These are phyloP conservation scores for Fusarium sp. DNA, from an alignment of 2,329 filamentous ascomycete species.

Conservation along the genomic window DNA sequence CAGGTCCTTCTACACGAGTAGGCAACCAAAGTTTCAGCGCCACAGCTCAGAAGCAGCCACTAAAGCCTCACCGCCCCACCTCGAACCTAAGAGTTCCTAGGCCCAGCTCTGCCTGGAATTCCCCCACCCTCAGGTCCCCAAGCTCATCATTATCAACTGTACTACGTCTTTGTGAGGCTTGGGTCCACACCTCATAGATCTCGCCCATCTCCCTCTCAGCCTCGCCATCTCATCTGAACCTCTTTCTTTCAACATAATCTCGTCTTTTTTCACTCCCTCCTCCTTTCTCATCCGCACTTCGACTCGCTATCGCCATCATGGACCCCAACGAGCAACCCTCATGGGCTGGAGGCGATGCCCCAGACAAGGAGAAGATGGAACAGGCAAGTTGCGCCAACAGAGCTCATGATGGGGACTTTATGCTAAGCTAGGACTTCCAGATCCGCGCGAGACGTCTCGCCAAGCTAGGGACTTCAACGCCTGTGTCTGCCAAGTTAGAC, in stretches of 20 bases:
- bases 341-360: constrained; percentile 59
- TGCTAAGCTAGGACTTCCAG: constrained; percentile 42
- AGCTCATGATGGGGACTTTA: constrained; percentile 21
- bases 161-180: constrained; percentile 32
- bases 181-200: constrained; percentile 33
- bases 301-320: constrained; percentile 46
- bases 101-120: constrained; percentile 9
- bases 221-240: constrained; percentile 20
- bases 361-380: constrained; percentile 69
- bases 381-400: constrained; percentile 53
- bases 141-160: constrained; percentile 27
- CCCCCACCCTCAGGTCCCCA: constrained; percentile 32
- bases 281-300: neutral
- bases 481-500: constrained; percentile 47
- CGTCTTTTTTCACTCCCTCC: neutral
- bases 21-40: constrained; percentile 26
- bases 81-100: neutral
- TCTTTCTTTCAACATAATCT: constrained; percentile 7
- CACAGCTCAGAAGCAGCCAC: constrained; percentile 32
- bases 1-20: constrained; percentile 19
- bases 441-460: constrained; percentile 62
- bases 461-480: constrained; percentile 56
- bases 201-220: constrained; percentile 27
- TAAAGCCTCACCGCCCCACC: constrained; percentile 43
- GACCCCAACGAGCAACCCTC: constrained; percentile 58